Percentiles rank a stretch among this genome's conserved stretches.
These are phyloP conservation scores for Moesziomyces antarcticus DNA, from an alignment of 1,284 basidiomycete species.

Conservation along the genomic window DNA sequence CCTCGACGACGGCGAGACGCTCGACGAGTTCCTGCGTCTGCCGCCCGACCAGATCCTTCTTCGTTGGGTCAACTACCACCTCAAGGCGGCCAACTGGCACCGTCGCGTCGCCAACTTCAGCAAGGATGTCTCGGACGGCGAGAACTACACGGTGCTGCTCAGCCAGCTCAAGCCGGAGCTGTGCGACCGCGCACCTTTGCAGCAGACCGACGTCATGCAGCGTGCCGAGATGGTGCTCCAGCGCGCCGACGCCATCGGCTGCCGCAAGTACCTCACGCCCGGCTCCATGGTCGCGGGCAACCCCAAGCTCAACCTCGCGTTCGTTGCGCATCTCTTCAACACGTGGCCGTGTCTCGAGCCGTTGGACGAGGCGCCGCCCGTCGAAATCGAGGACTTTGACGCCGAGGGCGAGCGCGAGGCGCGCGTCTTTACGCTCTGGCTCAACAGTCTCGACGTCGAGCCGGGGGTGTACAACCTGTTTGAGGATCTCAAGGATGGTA, in stretches of 20 bases:
- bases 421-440: constrained; percentile 95
- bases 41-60: constrained; percentile 97
- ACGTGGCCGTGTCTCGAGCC: constrained; percentile 82
- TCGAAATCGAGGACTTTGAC: constrained; percentile 93
- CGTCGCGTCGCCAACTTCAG: constrained; percentile 89
- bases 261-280: constrained; percentile 93
- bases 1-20: constrained; percentile 94
- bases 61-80: constrained; percentile 98
- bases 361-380: constrained; percentile 81
- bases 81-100: constrained; percentile 90
- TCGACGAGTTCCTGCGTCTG: constrained; percentile 91
- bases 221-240: constrained; percentile 91
- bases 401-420: constrained; percentile 98
- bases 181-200: constrained; percentile 91
- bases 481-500: constrained; percentile 90
- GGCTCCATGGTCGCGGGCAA: constrained; percentile 92
- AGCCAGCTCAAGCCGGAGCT: constrained; percentile 89
- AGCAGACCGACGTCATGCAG: constrained; percentile 82
- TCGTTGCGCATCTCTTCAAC: constrained; percentile 98
- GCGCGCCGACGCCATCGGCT: constrained; percentile 92
- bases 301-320: constrained; percentile 97
- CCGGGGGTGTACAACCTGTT: constrained; percentile 96
- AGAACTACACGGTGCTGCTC: constrained; percentile 95
- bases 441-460: constrained; percentile 95
- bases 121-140: constrained; percentile 91